Evolutionary conservation across 1,284 basidiomycete species (phyloP), one percentile per base, ranked within the genome.

Genomic region (Ceratobasidium sp.): DNA sequence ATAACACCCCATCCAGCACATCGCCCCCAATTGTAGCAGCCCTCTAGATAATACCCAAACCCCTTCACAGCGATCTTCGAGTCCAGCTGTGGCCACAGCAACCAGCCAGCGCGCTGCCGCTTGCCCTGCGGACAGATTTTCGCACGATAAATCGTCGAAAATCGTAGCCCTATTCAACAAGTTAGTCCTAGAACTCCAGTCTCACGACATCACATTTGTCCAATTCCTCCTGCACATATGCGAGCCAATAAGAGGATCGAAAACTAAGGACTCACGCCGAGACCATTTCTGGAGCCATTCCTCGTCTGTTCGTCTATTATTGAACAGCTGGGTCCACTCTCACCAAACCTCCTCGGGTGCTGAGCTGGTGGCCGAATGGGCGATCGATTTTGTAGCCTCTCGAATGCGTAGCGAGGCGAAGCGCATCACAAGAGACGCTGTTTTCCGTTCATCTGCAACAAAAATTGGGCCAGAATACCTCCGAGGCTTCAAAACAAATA

Each of bases 171-270:
- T 57, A 57, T 57, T 57, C 26, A 35, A 57, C 16, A 11, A 28
- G 14, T 35, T 57, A 16, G 30, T 57, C 14, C 30, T 35, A 35
- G 30, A 57, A 57, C 30, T 35, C 13, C 30, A 18, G 2, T 28
- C 30, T 35, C 14, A 57, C 18, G 21, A 57, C 14, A 35, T 57
- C 21, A 57, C 54, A 35, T 57, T 57, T 57, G 54, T 35, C 16
- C 30, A 28, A 57, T 57, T 28, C 30, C 16, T 57, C 2, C 30
- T 28, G 6, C 38, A 35, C 16, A 28, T 57, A 28, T 57, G 32
- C 38, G 54, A 57, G 38, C 54, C 54, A 16, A 35, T 38, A 18
- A 28, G 26, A 35, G 54, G 54, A 28, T 28, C 54, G 2, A 35
- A 35, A 35, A 35, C 13, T 35, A 57, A 13, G 8, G 30, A 57